A percentile compares a stretch with the other conserved stretches of the same genome.
phyloP scores from a whole-genome alignment of 2,329 filamentous ascomycete species.

The Neophaeococcomyces mojaviensis region DNA sequence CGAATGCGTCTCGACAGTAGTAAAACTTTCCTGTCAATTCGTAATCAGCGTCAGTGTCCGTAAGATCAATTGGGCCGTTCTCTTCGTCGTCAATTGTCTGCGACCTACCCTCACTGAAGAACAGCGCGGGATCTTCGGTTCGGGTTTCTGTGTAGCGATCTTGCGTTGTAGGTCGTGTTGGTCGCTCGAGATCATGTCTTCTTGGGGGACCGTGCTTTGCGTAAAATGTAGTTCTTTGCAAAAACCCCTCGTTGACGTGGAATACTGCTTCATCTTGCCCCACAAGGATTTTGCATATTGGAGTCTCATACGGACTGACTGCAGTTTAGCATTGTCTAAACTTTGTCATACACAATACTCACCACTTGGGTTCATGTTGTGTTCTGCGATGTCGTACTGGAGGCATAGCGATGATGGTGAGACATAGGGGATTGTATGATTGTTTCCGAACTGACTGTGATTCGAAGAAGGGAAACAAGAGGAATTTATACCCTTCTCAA shows the following conservation, averaged over 20 bases:
- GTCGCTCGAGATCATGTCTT: neutral
- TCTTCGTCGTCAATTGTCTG: neutral
- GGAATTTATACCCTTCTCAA: too few species aligned
- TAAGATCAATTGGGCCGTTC: neutral
- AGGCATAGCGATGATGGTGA: neutral
- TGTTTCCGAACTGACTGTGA: too few species aligned
- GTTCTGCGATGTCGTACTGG: neutral
- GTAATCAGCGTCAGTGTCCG: constrained; percentile 10
- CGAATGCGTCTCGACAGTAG: constrained; percentile 14
- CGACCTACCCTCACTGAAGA: neutral
- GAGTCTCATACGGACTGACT: constrained; percentile 3
- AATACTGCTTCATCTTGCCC: constrained; percentile 12
- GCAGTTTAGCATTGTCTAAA: neutral
- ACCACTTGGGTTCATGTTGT: neutral
- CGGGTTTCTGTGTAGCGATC: neutral
- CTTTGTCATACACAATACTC: neutral
- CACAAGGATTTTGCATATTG: constrained; percentile 17
- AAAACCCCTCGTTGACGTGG: constrained; percentile 13
- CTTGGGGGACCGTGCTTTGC: constrained; percentile 12
- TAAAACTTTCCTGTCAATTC: constrained; percentile 9
- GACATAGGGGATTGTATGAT: too few species aligned
- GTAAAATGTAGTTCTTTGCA: constrained; percentile 19
- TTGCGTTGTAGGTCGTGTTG: neutral
- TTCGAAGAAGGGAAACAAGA: too few species aligned
- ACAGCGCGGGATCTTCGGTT: neutral